Evolutionary conservation across 495 filamentous ascomycete species (phyloP).

Genomic region (Cenococcum geophilum): DNA sequence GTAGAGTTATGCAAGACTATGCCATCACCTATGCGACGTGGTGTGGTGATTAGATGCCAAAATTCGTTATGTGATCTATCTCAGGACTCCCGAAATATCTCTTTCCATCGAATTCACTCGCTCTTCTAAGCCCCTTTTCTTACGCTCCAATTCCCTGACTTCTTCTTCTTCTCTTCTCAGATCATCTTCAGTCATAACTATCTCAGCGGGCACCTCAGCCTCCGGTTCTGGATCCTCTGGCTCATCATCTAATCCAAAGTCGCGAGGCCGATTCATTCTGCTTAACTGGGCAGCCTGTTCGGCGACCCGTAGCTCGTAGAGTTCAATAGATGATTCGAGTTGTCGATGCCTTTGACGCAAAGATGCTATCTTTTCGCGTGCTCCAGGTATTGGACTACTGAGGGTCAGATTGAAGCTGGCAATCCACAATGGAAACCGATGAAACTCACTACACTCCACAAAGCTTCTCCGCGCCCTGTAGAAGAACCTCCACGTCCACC

Average conservation of each 20-base stretch:
- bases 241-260: slow-evolving; percentile 40
- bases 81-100: slow-evolving; percentile 45
- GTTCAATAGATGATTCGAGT: slow-evolving; percentile 65
- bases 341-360: slow-evolving; percentile 66
- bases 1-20: too few relatives aligned
- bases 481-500: slow-evolving; percentile 78
- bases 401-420: slow-evolving; percentile 4
- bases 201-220: slow-evolving; percentile 34
- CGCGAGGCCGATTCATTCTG: slow-evolving; percentile 58
- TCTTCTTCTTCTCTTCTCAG: slow-evolving; percentile 70
- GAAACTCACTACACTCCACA: slow-evolving; percentile 71
- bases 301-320: slow-evolving; percentile 73
- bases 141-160: slow-evolving; percentile 67
- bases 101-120: slow-evolving; percentile 73
- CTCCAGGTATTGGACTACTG: slow-evolving; percentile 68
- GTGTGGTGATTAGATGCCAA: background rate
- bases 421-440: background rate
- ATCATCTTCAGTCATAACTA: slow-evolving; percentile 58
- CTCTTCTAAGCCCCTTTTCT: slow-evolving; percentile 68
- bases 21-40: background rate
- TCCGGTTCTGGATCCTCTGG: slow-evolving; percentile 39
- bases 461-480: slow-evolving; percentile 85
- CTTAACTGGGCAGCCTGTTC: slow-evolving; percentile 70
- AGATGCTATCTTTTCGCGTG: slow-evolving; percentile 66
- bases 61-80: slow-evolving; percentile 11